A percentile compares a stretch with the other conserved stretches of the same genome.
These are phyloP conservation scores for Rhamnella rubrinervis DNA, from an alignment of 331 rosid genomes.

Conservation along the genomic window DNA sequence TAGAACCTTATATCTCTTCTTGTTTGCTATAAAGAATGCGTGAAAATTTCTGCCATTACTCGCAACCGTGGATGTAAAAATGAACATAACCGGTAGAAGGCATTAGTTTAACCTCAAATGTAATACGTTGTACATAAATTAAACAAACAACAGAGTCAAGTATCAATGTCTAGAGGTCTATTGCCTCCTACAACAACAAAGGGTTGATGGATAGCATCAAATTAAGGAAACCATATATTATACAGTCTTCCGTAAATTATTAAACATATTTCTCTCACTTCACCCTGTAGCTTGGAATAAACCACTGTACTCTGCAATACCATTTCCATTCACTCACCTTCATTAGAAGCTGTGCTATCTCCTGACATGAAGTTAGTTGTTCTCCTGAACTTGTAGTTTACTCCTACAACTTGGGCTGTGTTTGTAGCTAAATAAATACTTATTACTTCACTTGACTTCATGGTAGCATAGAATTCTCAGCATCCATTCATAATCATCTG, in stretches of 20 bases:
- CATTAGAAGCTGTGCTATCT: conserved; percentile 18
- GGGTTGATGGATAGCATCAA: neutral
- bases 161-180: conserved; percentile 12
- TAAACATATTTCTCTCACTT: conserved; percentile 10
- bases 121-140: conserved; percentile 8
- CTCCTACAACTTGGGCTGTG: neutral
- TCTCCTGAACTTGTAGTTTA: conserved; percentile 25
- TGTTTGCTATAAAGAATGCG: too few species aligned
- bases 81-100: neutral
- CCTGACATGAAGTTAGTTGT: conserved; percentile 8
- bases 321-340: conserved; percentile 8
- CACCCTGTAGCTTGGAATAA: conserved; percentile 14
- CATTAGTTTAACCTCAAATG: neutral
- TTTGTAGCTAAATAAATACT: neutral
- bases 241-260: conserved; percentile 18
- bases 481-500: conserved; percentile 19
- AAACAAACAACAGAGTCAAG: conserved; percentile 29
- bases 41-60: neutral
- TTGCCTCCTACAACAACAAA: conserved; percentile 16
- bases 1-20: neutral
- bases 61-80: neutral
- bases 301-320: conserved; percentile 9
- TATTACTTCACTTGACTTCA: neutral
- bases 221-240: conserved; percentile 13
- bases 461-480: neutral